Conservation (phyloP, 768 basidiomycete genomes). For the Psilocybe cubensis region DNA sequence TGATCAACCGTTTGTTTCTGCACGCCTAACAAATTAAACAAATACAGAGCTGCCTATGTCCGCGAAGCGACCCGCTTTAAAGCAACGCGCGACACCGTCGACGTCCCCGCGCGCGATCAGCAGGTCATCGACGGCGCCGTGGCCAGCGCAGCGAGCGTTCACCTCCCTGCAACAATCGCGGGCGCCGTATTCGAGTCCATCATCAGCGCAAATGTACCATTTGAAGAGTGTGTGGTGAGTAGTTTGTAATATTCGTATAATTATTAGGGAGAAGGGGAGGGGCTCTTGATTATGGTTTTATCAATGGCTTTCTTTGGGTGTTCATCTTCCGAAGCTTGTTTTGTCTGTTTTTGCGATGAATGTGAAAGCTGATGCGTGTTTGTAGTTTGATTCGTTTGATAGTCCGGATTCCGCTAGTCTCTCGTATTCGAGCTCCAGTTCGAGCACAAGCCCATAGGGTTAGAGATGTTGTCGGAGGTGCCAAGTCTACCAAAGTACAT, state of each 20-base stretch:
- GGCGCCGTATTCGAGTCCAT: conserved; percentile 24
- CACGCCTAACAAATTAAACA: background rate
- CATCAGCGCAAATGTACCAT: conserved; percentile 26
- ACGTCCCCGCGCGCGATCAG: conserved; percentile 1
- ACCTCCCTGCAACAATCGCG: conserved; percentile 15
- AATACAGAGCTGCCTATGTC: conserved; percentile 26
- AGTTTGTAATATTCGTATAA: background rate
- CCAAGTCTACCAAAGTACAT: no score
- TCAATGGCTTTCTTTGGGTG: no score
- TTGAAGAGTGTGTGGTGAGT: conserved; percentile 30
- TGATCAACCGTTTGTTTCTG: no score
- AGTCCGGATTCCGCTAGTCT: no score
- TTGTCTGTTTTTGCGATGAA: no score
- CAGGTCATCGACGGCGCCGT: background rate
- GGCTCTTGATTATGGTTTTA: background rate
- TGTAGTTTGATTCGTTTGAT: no score
- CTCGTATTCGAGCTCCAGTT: no score
- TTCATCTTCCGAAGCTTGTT: no score
- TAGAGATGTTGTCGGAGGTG: no score
- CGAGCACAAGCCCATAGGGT: no score
- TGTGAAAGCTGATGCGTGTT: no score
- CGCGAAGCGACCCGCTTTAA: conserved; percentile 33
- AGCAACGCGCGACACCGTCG: conserved; percentile 21
- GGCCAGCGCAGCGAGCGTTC: background rate
- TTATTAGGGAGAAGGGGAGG: no score